Conservation (phyloP, 2,329 filamentous ascomycete species). For the Botryosphaeria agaves region DNA sequence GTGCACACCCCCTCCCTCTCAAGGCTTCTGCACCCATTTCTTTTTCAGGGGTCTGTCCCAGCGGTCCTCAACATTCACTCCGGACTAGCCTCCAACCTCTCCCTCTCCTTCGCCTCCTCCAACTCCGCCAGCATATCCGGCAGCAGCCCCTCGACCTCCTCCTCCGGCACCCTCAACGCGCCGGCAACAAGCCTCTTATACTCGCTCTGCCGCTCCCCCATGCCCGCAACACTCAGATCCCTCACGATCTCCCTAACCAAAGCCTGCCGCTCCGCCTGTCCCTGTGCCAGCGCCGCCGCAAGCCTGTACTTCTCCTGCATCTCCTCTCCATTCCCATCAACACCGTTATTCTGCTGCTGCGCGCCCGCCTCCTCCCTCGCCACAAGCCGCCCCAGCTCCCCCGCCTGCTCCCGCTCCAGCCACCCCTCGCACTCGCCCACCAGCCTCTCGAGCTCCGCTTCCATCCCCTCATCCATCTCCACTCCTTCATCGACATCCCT, state of each 20-base stretch:
- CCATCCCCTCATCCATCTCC: slow-evolving; percentile 7
- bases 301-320: slow-evolving; percentile 38
- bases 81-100: slow-evolving; percentile 1
- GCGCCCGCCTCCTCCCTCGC: slow-evolving; percentile 1
- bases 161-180: slow-evolving; percentile 50
- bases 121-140: slow-evolving; percentile 31
- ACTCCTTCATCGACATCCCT: slow-evolving; percentile 12
- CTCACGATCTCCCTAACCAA: slow-evolving; percentile 52
- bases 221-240: slow-evolving; percentile 49
- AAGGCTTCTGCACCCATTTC: no score
- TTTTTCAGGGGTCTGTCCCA: no score
- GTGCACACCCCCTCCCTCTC: no score
- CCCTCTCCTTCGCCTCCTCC: slow-evolving; percentile 18
- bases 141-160: slow-evolving; percentile 47
- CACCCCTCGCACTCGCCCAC: slow-evolving; percentile 21
- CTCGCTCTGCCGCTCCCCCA: slow-evolving; percentile 55
- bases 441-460: slow-evolving; percentile 16
- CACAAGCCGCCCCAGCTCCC: slow-evolving; percentile 17
- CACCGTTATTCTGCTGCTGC: slow-evolving; percentile 8
- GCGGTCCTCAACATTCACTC: no score
- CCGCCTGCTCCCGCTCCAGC: slow-evolving; percentile 25
- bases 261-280: slow-evolving; percentile 41
- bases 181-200: slow-evolving; percentile 53
- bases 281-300: slow-evolving; percentile 37
- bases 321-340: slow-evolving; percentile 24